Evolutionary conservation across 2,329 filamentous ascomycete genomes (phyloP), one percentile per base, ranked within the genome.

Genomic region (Calonectria pauciramosa): DNA sequence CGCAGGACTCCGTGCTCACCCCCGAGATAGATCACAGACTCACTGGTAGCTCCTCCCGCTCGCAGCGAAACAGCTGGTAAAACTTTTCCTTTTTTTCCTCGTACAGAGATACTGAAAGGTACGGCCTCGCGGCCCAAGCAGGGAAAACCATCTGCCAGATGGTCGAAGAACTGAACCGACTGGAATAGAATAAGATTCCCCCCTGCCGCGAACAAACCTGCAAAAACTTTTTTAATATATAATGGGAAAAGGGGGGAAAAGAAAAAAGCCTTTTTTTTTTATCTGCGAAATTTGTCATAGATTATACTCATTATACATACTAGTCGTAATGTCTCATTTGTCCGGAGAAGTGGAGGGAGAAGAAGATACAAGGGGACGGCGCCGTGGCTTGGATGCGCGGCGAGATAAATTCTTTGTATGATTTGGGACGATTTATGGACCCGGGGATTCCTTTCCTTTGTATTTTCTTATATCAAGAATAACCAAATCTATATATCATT

Each of bases 51-150:
- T 63, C 56, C 36, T 63, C 56, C 56, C 56, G 36, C 8, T 36
- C 38, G 7, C 56, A 63, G 56, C 56, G 56, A 41, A 63, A 63
- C 3, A 63, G 56, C 56, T 63, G 56, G 56, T 63, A 30, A 63
- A 47, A 47, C 2, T n/a, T 18, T 11, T 47, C 20, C n/a, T 28
- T 36, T 36, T 59, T 63, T 63, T 63, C n/a, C 14, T 63, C 32
- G 56, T 63, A 23, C 56, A 63, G 56, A 63, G 56, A 63, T 63
- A 16, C 56, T 63, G 56, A 63, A 63, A 63, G 56, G 38, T 63
- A 34, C 38, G 56, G 56, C 56, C 56, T 63, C 52, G 30, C 30
- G 28, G 52, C 28, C 28, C 52, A 56, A 56, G 52, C 56, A 63
- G 56, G 56, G 56, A 63, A 63, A 63, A 63, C 56, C 14, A 63